These are phyloP conservation scores for Talaromyces ruber DNA, from an alignment of 495 filamentous ascomycete species.

Conservation along the genomic window DNA sequence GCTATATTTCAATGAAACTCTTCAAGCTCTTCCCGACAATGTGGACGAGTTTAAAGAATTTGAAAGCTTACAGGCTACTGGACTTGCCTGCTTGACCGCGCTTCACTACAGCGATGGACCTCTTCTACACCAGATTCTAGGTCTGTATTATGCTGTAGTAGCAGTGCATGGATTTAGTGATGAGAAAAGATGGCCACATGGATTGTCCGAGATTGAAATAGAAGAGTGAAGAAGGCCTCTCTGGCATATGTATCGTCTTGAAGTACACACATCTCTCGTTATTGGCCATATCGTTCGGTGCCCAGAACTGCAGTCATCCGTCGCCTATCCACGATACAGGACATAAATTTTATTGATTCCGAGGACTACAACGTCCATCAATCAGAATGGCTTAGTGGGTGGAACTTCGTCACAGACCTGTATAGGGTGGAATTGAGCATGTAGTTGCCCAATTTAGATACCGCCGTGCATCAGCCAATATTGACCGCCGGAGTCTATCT, in stretches of 20 bases:
- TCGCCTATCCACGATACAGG: not conserved
- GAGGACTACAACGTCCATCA: not conserved
- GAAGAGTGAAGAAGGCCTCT: not conserved
- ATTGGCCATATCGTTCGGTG: not conserved
- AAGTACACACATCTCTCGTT: not conserved
- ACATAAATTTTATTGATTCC: not conserved
- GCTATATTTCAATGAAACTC: not conserved
- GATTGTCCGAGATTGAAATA: not conserved
- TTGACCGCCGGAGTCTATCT: not conserved
- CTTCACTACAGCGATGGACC: slow-evolving; percentile 2
- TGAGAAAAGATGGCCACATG: not conserved
- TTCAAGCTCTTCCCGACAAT: not conserved
- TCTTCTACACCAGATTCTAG: not conserved
- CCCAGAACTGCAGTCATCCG: not conserved
- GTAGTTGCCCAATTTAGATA: not conserved
- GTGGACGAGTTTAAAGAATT: not conserved
- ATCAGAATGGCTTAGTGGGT: not conserved
- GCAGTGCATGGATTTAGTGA: not conserved
- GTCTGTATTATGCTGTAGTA: not conserved
- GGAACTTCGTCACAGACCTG: not conserved
- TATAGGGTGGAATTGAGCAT: not conserved
- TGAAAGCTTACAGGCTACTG: not conserved
- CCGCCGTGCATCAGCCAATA: not conserved
- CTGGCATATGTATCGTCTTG: slow-evolving; percentile 2
- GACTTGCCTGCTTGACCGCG: not conserved